A percentile compares a stretch with the other conserved stretches of the same genome.
phyloP scores from a whole-genome alignment of 2,329 filamentous ascomycete genomes.

The Ceratocystis alfenasii region DNA sequence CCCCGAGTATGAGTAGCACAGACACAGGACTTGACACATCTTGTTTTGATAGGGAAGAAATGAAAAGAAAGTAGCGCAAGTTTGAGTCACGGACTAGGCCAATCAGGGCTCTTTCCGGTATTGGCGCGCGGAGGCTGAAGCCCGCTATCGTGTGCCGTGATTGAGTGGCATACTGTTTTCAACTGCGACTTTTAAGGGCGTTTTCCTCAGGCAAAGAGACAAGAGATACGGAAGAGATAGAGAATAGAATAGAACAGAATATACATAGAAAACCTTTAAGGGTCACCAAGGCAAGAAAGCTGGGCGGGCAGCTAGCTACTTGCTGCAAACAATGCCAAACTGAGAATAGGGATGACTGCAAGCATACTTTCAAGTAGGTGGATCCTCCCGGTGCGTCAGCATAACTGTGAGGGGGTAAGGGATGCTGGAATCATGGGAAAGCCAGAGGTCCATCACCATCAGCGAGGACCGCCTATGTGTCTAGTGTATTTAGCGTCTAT shows the following conservation, averaged over 20 bases:
- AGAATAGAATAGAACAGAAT: neutral
- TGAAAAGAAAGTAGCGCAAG: neutral
- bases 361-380: neutral
- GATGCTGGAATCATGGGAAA: neutral
- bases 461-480: neutral
- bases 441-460: too few species aligned
- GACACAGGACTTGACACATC: slow-evolving; percentile 4
- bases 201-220: too few species aligned
- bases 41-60: neutral
- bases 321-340: neutral
- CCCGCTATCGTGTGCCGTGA: neutral
- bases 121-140: slow-evolving; percentile 14
- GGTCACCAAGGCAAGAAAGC: too few species aligned
- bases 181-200: neutral
- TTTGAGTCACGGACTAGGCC: neutral
- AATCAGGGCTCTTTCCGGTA: neutral
- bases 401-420: neutral
- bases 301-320: too few species aligned
- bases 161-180: neutral
- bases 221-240: too few species aligned
- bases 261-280: neutral
- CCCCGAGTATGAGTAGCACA: neutral
- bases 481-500: neutral
- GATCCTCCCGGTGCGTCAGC: neutral
- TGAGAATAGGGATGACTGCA: neutral